phyloP scores from a whole-genome alignment of 352 stramenopile species.

The Globisporangium nagaii region DNA sequence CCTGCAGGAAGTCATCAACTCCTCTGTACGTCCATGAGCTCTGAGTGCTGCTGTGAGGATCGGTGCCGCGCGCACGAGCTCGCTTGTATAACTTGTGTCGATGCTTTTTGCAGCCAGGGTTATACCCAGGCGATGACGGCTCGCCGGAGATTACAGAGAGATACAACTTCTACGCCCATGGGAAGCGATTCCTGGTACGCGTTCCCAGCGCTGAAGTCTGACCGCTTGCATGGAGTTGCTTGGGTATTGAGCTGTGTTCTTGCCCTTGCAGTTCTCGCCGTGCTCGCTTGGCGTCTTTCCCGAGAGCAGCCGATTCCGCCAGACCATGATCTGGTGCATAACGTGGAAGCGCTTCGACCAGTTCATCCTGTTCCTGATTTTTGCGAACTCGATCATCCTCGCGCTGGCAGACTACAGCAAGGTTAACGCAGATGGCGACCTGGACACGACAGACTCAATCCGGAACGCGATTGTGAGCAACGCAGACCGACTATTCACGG shows the following conservation, averaged over 20 bases:
- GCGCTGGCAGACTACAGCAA: slow-evolving; percentile 73
- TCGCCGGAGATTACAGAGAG: slow-evolving; percentile 14
- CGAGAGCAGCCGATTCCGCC: slow-evolving; percentile 44
- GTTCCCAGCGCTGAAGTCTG: background rate
- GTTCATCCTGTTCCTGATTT: slow-evolving; percentile 81
- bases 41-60: too few species aligned
- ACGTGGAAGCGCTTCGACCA: slow-evolving; percentile 76
- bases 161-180: slow-evolving; percentile 61
- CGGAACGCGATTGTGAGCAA: slow-evolving; percentile 59
- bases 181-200: slow-evolving; percentile 48
- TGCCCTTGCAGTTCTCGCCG: slow-evolving; percentile 40
- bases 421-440: slow-evolving; percentile 30
- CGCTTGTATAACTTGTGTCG: too few species aligned
- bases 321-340: slow-evolving; percentile 58
- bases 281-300: slow-evolving; percentile 46
- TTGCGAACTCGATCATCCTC: slow-evolving; percentile 80
- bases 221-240: background rate
- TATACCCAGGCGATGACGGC: slow-evolving; percentile 14
- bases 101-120: slow-evolving; percentile 4
- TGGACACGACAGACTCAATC: slow-evolving; percentile 32
- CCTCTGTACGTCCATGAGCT: slow-evolving; percentile 10
- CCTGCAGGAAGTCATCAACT: slow-evolving; percentile 29
- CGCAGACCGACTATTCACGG: slow-evolving; percentile 48
- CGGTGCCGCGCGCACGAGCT: too few species aligned
- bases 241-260: background rate